These are phyloP conservation scores for Cadophora gregata DNA, from an alignment of 2,329 filamentous ascomycete genomes.

Conservation along the genomic window DNA sequence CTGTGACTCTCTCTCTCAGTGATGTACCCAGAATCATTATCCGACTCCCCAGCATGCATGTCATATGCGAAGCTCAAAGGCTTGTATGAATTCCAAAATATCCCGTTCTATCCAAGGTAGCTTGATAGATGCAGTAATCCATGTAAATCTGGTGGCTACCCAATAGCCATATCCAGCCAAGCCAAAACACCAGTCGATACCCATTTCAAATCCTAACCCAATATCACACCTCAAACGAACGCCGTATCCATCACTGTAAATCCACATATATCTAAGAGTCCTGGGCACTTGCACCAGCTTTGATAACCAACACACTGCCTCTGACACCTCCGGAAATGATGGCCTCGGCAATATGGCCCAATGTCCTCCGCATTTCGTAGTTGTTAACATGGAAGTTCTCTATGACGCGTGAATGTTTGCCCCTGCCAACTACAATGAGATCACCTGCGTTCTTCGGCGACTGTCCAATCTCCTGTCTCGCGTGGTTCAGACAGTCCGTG, in stretches of 20 bases:
- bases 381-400: slow-evolving; percentile 37
- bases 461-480: slow-evolving; percentile 64
- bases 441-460: slow-evolving; percentile 71
- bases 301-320: slow-evolving; percentile 73
- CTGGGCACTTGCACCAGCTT: slow-evolving; percentile 53
- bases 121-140: background rate
- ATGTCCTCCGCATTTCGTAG: slow-evolving; percentile 55
- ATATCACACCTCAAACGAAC: background rate
- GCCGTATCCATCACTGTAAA: background rate
- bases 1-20: too few relatives aligned
- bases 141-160: background rate
- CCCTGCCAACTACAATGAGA: slow-evolving; percentile 68
- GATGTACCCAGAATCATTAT: too few relatives aligned
- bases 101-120: background rate
- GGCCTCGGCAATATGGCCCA: slow-evolving; percentile 66
- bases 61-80: slow-evolving; percentile 3
- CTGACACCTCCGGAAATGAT: slow-evolving; percentile 64
- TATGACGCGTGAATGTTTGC: slow-evolving; percentile 37
- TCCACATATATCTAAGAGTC: background rate
- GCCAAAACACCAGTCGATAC: background rate
- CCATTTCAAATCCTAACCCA: background rate
- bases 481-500: slow-evolving; percentile 53
- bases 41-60: background rate
- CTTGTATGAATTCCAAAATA: background rate
- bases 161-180: background rate